Base-by-base conservation (phyloP, 306 rosid genomes). In the Canavalia gladiata region DNA sequence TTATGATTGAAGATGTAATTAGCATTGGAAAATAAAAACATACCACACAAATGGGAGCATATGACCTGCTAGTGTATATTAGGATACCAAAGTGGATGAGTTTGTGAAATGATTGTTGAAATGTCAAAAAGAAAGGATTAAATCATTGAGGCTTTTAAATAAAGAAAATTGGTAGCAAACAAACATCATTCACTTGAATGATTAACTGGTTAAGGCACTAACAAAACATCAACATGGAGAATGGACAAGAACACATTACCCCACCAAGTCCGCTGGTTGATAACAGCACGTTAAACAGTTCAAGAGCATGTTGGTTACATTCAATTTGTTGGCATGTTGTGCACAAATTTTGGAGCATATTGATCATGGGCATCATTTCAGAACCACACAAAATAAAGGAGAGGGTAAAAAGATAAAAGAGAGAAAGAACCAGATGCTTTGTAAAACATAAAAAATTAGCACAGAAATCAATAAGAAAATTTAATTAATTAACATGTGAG, bases 381-480 rank as follows among this genome's bases (percentile, higher is more conserved):
- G 52, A 56, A 52, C 52, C 52, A n/a, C 73, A 75, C 68, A 82
- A 46, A 42, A 37, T 10, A 47, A 5, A 55, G 84, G 5, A 8
- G 31, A 11, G 7, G 1, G 5, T 7, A 8, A 60, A 10, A 25
- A 68, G 54, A 74, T 28, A 45, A 34, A 52, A 68, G 25, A 18
- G 25, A 18, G 25, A 18, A 18, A 18, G 25, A 18, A 18, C 25
- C 75, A 11, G 67, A 46, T 47, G 60, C 41, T 42, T 54, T 41
- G 64, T 42, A 59, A 78, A 65, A 82, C 37, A 69, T 72, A 10
- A 85, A 39, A 75, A 84, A 86, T 84, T 63, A 78, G 79, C 83
- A 82, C 87, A 82, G 67, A 77, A 69, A 82, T 67, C 80, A 81
- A 76, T 57, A 47, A 57, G 68, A 42, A 43, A 77, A 18, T 18